These are phyloP conservation scores for Trametes maxima DNA, from an alignment of 768 basidiomycete species.

Conservation along the genomic window DNA sequence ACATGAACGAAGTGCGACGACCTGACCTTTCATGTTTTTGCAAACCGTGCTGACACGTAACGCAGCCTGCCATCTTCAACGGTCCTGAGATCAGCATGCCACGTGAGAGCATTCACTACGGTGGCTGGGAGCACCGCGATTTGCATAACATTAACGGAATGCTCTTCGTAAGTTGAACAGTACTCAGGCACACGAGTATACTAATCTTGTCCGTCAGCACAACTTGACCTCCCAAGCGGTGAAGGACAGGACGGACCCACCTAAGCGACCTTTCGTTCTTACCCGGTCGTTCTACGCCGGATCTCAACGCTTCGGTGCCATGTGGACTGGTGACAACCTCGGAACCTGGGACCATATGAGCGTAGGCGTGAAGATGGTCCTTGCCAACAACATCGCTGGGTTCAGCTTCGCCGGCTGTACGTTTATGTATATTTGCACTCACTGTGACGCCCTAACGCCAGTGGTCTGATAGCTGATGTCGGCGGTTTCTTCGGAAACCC, in stretches of 20 bases:
- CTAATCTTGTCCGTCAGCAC: slow-evolving; percentile 48
- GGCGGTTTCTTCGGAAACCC: slow-evolving; percentile 99
- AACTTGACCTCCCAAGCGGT: slow-evolving; percentile 85
- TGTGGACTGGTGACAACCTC: slow-evolving; percentile 99
- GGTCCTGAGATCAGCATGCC: slow-evolving; percentile 93
- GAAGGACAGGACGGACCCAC: slow-evolving; percentile 67
- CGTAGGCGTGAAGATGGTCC: slow-evolving; percentile 90
- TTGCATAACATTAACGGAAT: slow-evolving; percentile 98
- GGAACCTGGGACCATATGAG: slow-evolving; percentile 98
- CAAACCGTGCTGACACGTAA: not conserved
- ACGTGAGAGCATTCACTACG: slow-evolving; percentile 78
- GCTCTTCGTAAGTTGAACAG: slow-evolving; percentile 65
- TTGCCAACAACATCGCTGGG: slow-evolving; percentile 86
- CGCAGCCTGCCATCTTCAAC: slow-evolving; percentile 96
- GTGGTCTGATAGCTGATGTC: slow-evolving; percentile 75
- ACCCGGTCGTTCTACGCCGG: slow-evolving; percentile 95
- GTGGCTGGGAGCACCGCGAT: slow-evolving; percentile 98
- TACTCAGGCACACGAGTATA: not conserved
- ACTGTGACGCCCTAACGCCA: not conserved
- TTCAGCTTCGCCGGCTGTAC: slow-evolving; percentile 90
- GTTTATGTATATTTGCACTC: slow-evolving; percentile 33
- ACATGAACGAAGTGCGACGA: slow-evolving; percentile 98
- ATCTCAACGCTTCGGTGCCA: slow-evolving; percentile 93
- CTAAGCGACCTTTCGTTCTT: slow-evolving; percentile 91
- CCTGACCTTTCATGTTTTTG: not conserved